These are phyloP conservation scores for Ormosia semicastrata DNA, from an alignment of 306 rosid genomes.

Conservation along the genomic window DNA sequence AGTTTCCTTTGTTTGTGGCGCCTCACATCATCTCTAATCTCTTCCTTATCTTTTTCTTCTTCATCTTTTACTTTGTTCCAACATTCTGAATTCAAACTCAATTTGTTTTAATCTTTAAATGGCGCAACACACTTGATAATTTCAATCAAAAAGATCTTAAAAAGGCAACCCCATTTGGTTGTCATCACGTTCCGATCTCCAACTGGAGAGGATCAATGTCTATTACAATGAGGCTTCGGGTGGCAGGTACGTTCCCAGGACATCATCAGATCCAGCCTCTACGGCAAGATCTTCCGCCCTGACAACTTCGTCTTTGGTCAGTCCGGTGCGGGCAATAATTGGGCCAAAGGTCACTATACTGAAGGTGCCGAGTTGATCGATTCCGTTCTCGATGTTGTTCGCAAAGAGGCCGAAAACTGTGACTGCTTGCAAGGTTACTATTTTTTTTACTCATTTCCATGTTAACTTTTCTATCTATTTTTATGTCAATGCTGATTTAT, in stretches of 20 bases:
- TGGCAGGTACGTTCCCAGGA: conserved; percentile 37
- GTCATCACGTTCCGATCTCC: conserved; percentile 19
- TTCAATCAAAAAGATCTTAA: too few species aligned
- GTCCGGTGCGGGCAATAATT: conserved; percentile 63
- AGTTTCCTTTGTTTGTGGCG: too few species aligned
- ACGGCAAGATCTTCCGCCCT: conserved; percentile 36
- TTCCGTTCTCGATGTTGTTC: conserved; percentile 41
- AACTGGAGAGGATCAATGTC: conserved; percentile 37
- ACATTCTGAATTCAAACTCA: too few species aligned
- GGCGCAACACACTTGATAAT: too few species aligned
- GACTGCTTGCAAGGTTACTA: conserved; percentile 37
- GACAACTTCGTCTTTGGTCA: conserved; percentile 45
- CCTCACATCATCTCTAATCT: too few species aligned
- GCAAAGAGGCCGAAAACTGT: conserved; percentile 48
- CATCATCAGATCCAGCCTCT: conserved; percentile 41
- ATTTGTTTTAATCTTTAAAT: too few species aligned
- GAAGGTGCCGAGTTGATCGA: conserved; percentile 45
- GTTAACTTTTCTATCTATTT: too few species aligned
- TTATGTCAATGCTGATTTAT: too few species aligned
- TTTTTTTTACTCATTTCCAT: too few species aligned
- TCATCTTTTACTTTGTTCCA: too few species aligned
- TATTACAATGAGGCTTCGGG: conserved; percentile 40
- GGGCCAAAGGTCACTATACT: conserved; percentile 60
- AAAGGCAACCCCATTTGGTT: too few species aligned
- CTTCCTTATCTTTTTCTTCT: too few species aligned